These are phyloP conservation scores for Aspergillus cejpii DNA, from an alignment of 2,329 filamentous ascomycete genomes.

Conservation along the genomic window DNA sequence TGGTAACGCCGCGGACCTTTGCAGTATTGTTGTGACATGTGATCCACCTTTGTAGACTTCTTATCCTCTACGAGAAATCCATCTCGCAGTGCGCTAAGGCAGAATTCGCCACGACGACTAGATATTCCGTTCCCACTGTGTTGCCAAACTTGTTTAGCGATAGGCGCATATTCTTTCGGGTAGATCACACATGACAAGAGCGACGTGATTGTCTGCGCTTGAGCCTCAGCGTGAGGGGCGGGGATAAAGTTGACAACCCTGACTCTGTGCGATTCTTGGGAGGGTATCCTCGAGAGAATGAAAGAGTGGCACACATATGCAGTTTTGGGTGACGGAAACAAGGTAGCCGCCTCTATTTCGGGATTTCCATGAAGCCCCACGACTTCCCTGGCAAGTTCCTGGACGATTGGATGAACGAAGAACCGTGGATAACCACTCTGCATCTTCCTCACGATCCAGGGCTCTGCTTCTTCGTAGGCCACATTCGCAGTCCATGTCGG, in stretches of 20 bases:
- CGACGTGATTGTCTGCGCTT: slow-evolving; percentile 49
- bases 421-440: slow-evolving; percentile 89
- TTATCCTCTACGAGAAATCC: slow-evolving; percentile 54
- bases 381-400: slow-evolving; percentile 64
- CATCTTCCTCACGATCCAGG: slow-evolving; percentile 81
- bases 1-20: slow-evolving; percentile 81
- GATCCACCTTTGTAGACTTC: slow-evolving; percentile 23
- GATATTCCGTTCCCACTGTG: slow-evolving; percentile 90
- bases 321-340: slow-evolving; percentile 67
- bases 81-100: slow-evolving; percentile 65
- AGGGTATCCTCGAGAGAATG: slow-evolving; percentile 45
- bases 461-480: slow-evolving; percentile 85
- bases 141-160: slow-evolving; percentile 96
- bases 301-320: slow-evolving; percentile 72
- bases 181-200: slow-evolving; percentile 66
- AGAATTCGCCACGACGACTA: slow-evolving; percentile 86
- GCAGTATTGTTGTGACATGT: slow-evolving; percentile 33
- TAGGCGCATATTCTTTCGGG: slow-evolving; percentile 56
- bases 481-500: slow-evolving; percentile 89
- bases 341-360: slow-evolving; percentile 61
- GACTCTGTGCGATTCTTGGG: slow-evolving; percentile 43
- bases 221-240: slow-evolving; percentile 59
- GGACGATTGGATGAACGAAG: slow-evolving; percentile 81
- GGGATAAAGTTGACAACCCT: slow-evolving; percentile 49
- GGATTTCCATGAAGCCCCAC: slow-evolving; percentile 50